Base-by-base conservation (phyloP, 148 eudicot genomes). In the Chenopodium formosanum region DNA sequence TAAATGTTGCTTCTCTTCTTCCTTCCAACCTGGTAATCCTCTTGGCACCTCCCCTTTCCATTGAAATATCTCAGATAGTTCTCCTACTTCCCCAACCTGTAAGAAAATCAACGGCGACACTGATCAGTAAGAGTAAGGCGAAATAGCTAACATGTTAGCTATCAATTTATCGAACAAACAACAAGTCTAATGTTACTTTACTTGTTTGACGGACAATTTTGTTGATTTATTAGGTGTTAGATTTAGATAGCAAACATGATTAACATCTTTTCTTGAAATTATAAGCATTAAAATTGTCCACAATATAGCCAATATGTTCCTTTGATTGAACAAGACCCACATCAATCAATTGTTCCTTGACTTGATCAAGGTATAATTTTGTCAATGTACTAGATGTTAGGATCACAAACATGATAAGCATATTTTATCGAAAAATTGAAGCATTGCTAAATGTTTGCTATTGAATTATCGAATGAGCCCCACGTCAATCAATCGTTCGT, bases 21-120 rank as follows among this genome's bases (percentile, higher is more conserved):
- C 88, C 23, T 79, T 82, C 95, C 95, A 92, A 27, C 81, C 92
- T 23, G 95, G 95, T 44, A 90, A 76, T 23, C 93, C 95, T 83
- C 89, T 90, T 77, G 87, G 88, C 10, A 92, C 95, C 83, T 92
- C 93, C n/a, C 94, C 94, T 82, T 86, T 91, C 94, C 94, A 91
- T 48, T 91, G 94, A 71, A 91, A 91, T 80, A 91, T 89, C 92
- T 90, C 94, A 13, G 92, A 91, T 27, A 91, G 53, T 44, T 91
- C 94, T 80, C 94, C 94, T 44, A 92, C 95, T 83, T 92, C 95
- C 47, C 95, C 95, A 25, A 91, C 93, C 95, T 91, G 77, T 3
- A 63, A 81, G 25, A 37, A 3, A 4, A 70, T 40, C 44, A 40
- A 40, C 1, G 44, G 0, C 44, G 1, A 40, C 7, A 40, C 1